A percentile compares a stretch with the other conserved stretches of the same genome.
These are phyloP conservation scores for Ophiostoma australiae DNA, from an alignment of 2,329 filamentous ascomycete genomes.

Conservation along the genomic window DNA sequence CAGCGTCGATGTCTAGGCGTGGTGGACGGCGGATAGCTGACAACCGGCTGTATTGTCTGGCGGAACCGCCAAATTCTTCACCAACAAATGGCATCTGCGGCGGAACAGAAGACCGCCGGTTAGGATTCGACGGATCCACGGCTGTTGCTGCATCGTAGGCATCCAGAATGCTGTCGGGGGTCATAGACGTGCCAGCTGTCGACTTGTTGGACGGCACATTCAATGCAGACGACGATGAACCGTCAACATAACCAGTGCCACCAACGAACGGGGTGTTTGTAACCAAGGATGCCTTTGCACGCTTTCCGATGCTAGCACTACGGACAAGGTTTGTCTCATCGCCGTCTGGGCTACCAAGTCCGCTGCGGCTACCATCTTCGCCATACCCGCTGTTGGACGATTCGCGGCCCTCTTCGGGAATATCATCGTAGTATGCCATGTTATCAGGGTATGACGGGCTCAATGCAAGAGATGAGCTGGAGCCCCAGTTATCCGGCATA, in stretches of 20 bases:
- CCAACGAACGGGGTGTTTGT: constrained; percentile 27
- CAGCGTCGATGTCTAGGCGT: constrained; percentile 73
- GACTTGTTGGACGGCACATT: constrained; percentile 32
- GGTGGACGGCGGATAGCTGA: constrained; percentile 63
- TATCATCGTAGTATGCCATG: constrained; percentile 44
- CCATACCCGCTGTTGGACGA: constrained; percentile 46
- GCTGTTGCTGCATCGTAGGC: constrained; percentile 49
- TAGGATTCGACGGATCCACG: constrained; percentile 38
- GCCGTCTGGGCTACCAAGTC: constrained; percentile 35
- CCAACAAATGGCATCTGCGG: constrained; percentile 30
- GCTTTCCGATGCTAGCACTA: constrained; percentile 58
- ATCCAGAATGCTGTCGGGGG: constrained; percentile 45
- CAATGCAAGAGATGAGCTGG: constrained; percentile 39
- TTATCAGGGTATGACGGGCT: constrained; percentile 45
- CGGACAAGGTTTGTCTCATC: constrained; percentile 56
- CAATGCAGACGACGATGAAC: background rate
- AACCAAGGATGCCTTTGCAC: constrained; percentile 54
- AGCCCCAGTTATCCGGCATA: constrained; percentile 64
- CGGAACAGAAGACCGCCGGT: constrained; percentile 27
- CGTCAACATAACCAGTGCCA: background rate
- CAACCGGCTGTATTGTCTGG: constrained; percentile 42
- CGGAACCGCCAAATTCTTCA: background rate
- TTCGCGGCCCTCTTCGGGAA: constrained; percentile 42
- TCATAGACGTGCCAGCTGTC: constrained; percentile 34
- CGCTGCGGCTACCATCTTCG: constrained; percentile 34